Base-by-base conservation (phyloP, 805 yeast genomes). In the Metschnikowia chrysomelidarum region DNA sequence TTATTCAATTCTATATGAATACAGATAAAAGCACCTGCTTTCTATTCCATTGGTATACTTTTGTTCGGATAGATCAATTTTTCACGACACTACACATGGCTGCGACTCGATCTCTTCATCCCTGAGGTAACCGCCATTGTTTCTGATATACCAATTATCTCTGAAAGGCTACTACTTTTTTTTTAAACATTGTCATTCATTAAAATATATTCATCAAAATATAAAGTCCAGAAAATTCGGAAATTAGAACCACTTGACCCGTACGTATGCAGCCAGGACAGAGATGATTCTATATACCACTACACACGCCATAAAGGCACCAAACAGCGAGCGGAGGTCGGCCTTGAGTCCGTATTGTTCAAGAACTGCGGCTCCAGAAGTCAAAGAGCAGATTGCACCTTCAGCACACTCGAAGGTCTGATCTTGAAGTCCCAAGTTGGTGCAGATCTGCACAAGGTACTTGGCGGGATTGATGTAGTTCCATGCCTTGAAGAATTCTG, bases 391-490 rank as follows among this genome's bases (percentile, higher is more conserved):
- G 0, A 57, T 39, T 1, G 56, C 65, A 10, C 50, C 58, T 10
- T 65, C 67, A 12, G 56, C 48, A 57, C 94, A 85, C 0, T 67
- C 54, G 27, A 84, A 73, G 3, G 50, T 51, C 41, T 77, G 71
- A 20, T 67, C 72, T 24, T 50, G 27, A 41, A 86, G 79, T 2
- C 78, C 82, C 39, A 78, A 50, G 44, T 82, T 75, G n/a, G 80
- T 73, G 30, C 78, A 54, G 1, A 76, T 62, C 46, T 78, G 73
- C 8, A 82, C 82, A 2, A 80, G 80, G 52, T 83, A 87, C 50
- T 82, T 82, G 45, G 83, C 56, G 3, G 96, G 96, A 34, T 81
- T 81, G n/a, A 83, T 48, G 59, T 78, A 87, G 57, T 86, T 87
- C 53, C 84, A 59, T 0, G 80, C 95, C 43, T 69, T 69, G 51